Base-by-base conservation (phyloP, 2,329 filamentous ascomycete species). In the Fusarium hostae region DNA sequence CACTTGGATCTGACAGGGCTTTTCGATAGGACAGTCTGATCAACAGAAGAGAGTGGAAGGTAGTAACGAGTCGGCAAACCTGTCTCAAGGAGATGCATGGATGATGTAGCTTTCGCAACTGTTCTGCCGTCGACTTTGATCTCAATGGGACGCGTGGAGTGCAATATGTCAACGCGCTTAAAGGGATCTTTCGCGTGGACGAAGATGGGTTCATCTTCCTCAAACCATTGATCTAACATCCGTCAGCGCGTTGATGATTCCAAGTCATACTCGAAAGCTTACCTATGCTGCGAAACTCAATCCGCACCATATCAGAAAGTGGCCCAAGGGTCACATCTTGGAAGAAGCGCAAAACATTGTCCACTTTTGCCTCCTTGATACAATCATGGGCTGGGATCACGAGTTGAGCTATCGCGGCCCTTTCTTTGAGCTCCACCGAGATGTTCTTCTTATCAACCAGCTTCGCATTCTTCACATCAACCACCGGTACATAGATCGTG, bases 151-250 rank as follows among this genome's bases (percentile, higher is more conserved):
- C 90, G 86, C 3, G 83, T 81, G 0, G 89, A 91, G 3, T 82
- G 81, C 9, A 92, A 78, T 30, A 89, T 86, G 61, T 92, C 90
- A 66, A 92, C 82, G 16, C 90, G 85, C 71, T 90, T 90, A 80
- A 87, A 91, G 0, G 90, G 90, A 59, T 92, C 90, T 69, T 91
- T 91, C 1, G 90, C 90, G 64, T 92, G 90, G 6, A 88, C 84
- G 72, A 85, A 86, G 59, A 91, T 86, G 2, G 84, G 86, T 2
- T 82, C 81, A 55, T 90, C 88, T 79, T 91, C 90, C 74, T 90
- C 89, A 3, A 83, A 61, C 81, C 81, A 83, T 66, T 80, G 79
- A 71, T 82, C 81, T 83, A 12, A 1, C 7, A 1, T 9, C 1
- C 10, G 16, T 75, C 4, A 75, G 60, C 4, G 2, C 10, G 8